A percentile compares a stretch with the other conserved stretches of the same genome.
Conservation (phyloP, 441 rosid genomes). For the Eutrema salsugineum region DNA sequence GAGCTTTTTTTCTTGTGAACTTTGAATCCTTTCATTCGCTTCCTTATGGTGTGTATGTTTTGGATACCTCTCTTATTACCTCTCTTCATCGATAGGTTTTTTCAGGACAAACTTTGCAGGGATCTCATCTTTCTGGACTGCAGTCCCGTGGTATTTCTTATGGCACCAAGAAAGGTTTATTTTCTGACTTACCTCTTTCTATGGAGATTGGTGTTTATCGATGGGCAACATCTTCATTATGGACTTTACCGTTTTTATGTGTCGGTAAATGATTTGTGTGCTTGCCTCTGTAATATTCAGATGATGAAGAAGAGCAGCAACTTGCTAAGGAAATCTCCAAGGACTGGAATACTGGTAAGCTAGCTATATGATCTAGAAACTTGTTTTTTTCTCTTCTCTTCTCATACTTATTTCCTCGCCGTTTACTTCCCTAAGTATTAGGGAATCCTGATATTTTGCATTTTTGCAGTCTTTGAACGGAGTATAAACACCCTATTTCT, state of each 20-base stretch:
- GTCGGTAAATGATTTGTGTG: neutral
- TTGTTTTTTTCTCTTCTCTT: neutral
- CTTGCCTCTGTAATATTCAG: slow-evolving; percentile 37
- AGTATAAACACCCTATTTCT: slow-evolving; percentile 85
- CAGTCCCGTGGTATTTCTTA: slow-evolving; percentile 50
- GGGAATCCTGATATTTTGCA: slow-evolving; percentile 13
- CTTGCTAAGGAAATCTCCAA: slow-evolving; percentile 84
- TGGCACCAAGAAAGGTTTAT: slow-evolving; percentile 58
- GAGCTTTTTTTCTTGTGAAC: neutral
- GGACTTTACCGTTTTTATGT: neutral
- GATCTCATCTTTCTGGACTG: slow-evolving; percentile 42
- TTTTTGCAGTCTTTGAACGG: slow-evolving; percentile 68
- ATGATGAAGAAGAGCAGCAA: slow-evolving; percentile 83
- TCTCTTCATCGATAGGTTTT: slow-evolving; percentile 42
- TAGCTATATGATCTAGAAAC: neutral
- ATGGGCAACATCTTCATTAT: neutral
- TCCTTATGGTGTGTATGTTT: neutral
- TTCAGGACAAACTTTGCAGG: slow-evolving; percentile 53
- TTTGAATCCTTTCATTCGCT: neutral
- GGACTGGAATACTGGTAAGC: slow-evolving; percentile 86
- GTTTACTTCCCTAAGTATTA: neutral
- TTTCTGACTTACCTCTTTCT: neutral
- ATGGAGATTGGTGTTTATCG: neutral
- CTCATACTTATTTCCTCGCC: neutral
- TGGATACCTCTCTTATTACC: neutral